phyloP scores from a whole-genome alignment of 371 early-diverging fungal genomes.

The Catenaria anguillulae region DNA sequence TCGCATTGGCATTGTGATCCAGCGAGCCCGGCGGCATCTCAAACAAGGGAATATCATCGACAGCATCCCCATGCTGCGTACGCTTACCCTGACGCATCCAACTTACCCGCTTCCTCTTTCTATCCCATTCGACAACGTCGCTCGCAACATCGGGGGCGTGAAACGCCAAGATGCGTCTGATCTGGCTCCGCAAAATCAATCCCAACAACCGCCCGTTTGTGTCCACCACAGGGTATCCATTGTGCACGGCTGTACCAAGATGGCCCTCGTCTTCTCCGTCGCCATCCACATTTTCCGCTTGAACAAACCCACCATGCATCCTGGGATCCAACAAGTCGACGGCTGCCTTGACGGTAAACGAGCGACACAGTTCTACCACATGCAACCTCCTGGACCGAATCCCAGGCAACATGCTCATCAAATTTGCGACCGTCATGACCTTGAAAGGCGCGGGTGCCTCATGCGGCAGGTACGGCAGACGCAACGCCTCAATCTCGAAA shows the following conservation, averaged over 20 bases:
- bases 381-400: not conserved
- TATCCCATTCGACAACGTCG: not conserved
- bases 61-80: too few relatives aligned
- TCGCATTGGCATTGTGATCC: not conserved
- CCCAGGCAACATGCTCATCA: not conserved
- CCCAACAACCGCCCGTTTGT: not conserved
- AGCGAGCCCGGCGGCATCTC: not conserved
- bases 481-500: not conserved
- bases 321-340: not conserved
- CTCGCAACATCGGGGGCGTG: not conserved
- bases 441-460: not conserved
- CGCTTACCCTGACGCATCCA: not conserved
- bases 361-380: not conserved
- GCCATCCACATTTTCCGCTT: too few relatives aligned
- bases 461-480: constrained; percentile 1
- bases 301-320: not conserved
- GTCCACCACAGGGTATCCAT: constrained; percentile 2
- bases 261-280: too few relatives aligned
- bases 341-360: not conserved
- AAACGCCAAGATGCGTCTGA: not conserved
- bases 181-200: not conserved
- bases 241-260: too few relatives aligned
- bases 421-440: not conserved
- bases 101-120: not conserved
- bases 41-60: too few relatives aligned